These are phyloP conservation scores for Maudiozyma barnettii DNA, from an alignment of 805 yeast species.

Conservation along the genomic window DNA sequence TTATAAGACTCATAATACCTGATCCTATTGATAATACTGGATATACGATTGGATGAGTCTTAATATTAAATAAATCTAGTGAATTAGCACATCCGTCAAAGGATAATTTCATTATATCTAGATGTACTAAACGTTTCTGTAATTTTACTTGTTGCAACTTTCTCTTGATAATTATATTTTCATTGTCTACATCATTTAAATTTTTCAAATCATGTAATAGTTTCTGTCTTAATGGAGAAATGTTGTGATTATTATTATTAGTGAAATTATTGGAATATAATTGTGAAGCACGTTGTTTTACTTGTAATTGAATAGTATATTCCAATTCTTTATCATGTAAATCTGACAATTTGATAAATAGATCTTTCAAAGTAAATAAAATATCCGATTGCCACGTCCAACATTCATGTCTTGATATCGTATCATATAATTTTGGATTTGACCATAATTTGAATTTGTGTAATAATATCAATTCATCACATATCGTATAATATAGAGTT, in stretches of 20 bases:
- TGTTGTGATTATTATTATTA: not conserved
- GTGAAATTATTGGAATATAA: constrained; percentile 6
- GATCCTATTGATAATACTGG: constrained; percentile 24
- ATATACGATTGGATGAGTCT: constrained; percentile 27
- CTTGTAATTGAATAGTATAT: constrained; percentile 39
- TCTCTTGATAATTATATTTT: constrained; percentile 5
- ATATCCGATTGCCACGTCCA: constrained; percentile 65
- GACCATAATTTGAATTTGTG: constrained; percentile 37
- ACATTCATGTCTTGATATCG: constrained; percentile 49
- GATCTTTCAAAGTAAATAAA: constrained; percentile 46
- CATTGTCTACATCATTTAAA: not conserved
- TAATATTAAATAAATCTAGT: constrained; percentile 36
- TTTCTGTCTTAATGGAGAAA: constrained; percentile 4
- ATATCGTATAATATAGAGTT: constrained; percentile 51
- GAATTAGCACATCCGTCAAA: constrained; percentile 43
- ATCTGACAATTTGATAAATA: constrained; percentile 32
- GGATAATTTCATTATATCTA: constrained; percentile 35
- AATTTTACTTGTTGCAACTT: constrained; percentile 30
- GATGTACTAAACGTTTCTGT: constrained; percentile 29
- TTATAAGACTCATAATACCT: constrained; percentile 23
- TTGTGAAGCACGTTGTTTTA: constrained; percentile 31
- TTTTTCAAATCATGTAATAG: constrained; percentile 2
- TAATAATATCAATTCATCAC: constrained; percentile 49
- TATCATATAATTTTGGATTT: constrained; percentile 18
- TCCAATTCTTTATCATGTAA: constrained; percentile 7